These are phyloP conservation scores for Phytopythium mirpurense DNA, from an alignment of 352 stramenopile species.

Conservation along the genomic window DNA sequence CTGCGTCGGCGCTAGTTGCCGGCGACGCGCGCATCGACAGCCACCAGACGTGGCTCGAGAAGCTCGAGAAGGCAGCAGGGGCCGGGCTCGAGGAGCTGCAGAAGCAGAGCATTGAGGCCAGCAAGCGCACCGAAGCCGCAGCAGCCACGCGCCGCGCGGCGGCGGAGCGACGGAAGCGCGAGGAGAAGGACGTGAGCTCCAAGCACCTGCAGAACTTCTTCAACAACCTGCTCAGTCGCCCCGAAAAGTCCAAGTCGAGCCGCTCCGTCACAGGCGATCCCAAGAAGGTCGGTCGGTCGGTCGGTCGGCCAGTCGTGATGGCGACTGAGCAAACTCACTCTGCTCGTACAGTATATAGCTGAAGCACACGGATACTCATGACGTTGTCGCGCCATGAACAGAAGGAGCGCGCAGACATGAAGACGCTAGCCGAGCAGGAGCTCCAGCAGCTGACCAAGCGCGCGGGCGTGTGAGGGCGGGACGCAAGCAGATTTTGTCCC, in stretches of 20 bases:
- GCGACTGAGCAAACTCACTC: too few species aligned
- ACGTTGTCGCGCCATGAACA: too few species aligned
- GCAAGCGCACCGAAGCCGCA: constrained; percentile 71
- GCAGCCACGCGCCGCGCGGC: constrained; percentile 58
- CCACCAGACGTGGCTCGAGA: constrained; percentile 77
- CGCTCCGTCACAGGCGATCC: constrained; percentile 41
- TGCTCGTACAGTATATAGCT: too few species aligned
- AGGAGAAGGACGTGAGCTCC: constrained; percentile 82
- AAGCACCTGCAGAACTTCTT: constrained; percentile 87
- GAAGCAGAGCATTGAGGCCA: constrained; percentile 82
- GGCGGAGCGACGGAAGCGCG: constrained; percentile 66
- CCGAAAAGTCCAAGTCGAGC: constrained; percentile 77
- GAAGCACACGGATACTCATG: too few species aligned
- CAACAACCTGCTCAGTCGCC: constrained; percentile 81
- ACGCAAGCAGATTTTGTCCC: neutral
- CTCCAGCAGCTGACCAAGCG: constrained; percentile 45
- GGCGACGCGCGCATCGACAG: constrained; percentile 57
- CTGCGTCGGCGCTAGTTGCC: constrained; percentile 19
- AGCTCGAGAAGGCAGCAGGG: constrained; percentile 74
- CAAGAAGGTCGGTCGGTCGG: constrained; percentile 79
- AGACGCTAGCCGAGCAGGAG: constrained; percentile 50
- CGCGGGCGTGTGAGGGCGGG: constrained; percentile 10
- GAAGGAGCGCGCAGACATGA: constrained; percentile 63
- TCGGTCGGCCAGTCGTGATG: constrained; percentile 1
- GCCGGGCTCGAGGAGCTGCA: constrained; percentile 74